Percentiles rank a stretch among this genome's conserved stretches.
phyloP scores from a whole-genome alignment of 495 filamentous ascomycete species.

The Massariosphaeria phaeospora region DNA sequence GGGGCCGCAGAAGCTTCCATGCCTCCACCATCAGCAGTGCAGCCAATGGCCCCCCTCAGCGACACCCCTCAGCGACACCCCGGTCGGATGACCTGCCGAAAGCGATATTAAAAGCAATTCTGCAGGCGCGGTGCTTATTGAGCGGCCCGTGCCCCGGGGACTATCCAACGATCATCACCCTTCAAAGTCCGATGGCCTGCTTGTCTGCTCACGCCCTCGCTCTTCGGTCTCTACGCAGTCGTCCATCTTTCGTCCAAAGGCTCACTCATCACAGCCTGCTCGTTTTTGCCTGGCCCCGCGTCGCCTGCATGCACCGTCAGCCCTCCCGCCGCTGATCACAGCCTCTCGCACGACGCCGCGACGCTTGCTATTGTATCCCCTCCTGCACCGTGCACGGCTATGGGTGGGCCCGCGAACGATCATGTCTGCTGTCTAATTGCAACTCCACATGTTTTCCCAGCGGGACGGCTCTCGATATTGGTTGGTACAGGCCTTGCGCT shows the following conservation, averaged over 20 bases:
- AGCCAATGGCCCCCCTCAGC: no score
- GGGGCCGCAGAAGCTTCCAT: no score
- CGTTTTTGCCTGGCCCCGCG: constrained; percentile 2
- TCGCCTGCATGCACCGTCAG: constrained; percentile 9
- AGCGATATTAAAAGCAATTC: constrained; percentile 29
- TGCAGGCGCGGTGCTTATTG: constrained; percentile 28
- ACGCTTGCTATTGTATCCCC: no score
- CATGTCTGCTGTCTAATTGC: background rate
- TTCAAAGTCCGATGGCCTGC: constrained; percentile 24
- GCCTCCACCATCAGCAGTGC: no score
- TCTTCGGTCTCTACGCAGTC: background rate
- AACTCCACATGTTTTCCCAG: background rate
- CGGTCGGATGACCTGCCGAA: no score
- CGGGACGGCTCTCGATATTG: constrained; percentile 5
- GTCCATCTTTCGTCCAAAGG: background rate
- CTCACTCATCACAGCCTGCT: constrained; percentile 9
- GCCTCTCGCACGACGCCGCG: no score
- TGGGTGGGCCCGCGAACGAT: background rate
- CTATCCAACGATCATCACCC: constrained; percentile 19
- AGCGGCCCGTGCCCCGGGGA: constrained; percentile 22
- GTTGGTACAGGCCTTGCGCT: constrained; percentile 6
- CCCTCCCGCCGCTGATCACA: background rate
- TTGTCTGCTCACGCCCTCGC: background rate
- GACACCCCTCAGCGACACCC: no score
- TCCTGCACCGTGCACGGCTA: background rate